phyloP scores from a whole-genome alignment of 2,329 filamentous ascomycete genomes.

The Cyclaneusma minus region DNA sequence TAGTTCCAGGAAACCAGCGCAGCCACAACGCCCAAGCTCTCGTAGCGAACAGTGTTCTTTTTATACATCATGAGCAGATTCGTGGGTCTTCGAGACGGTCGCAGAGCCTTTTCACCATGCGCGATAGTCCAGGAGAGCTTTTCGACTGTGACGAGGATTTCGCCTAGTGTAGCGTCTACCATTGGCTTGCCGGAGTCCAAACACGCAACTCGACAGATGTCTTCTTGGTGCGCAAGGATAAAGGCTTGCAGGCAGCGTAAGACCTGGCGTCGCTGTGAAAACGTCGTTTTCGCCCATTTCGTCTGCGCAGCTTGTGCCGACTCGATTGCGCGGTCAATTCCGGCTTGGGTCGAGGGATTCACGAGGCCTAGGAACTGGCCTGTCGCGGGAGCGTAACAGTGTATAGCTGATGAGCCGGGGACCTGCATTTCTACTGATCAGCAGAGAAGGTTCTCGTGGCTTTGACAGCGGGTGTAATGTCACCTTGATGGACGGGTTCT shows the following conservation, averaged over 20 bases:
- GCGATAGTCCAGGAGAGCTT: constrained; percentile 89
- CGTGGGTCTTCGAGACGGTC: constrained; percentile 59
- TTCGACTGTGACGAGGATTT: constrained; percentile 86
- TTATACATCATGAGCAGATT: constrained; percentile 95
- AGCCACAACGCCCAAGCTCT: constrained; percentile 83
- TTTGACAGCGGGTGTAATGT: neutral
- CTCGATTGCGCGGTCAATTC: constrained; percentile 65
- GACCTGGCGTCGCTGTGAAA: constrained; percentile 62
- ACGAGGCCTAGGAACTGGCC: constrained; percentile 68
- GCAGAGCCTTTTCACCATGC: constrained; percentile 73
- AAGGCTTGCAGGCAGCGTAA: constrained; percentile 68
- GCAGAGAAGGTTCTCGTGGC: neutral
- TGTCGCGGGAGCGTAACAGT: constrained; percentile 82
- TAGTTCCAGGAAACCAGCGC: constrained; percentile 97
- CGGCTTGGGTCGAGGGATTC: constrained; percentile 59
- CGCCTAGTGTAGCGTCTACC: constrained; percentile 83
- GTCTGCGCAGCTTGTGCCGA: constrained; percentile 60
- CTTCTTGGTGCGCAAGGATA: constrained; percentile 76
- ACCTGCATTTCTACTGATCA: constrained; percentile 20
- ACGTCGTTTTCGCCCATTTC: constrained; percentile 64
- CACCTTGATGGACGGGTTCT: constrained; percentile 45
- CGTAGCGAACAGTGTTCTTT: constrained; percentile 76
- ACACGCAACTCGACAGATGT: constrained; percentile 72
- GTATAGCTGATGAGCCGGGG: constrained; percentile 51
- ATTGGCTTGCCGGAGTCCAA: constrained; percentile 93